Conservation (phyloP, 805 yeast species). For the Teunomyces funiuensis region DNA sequence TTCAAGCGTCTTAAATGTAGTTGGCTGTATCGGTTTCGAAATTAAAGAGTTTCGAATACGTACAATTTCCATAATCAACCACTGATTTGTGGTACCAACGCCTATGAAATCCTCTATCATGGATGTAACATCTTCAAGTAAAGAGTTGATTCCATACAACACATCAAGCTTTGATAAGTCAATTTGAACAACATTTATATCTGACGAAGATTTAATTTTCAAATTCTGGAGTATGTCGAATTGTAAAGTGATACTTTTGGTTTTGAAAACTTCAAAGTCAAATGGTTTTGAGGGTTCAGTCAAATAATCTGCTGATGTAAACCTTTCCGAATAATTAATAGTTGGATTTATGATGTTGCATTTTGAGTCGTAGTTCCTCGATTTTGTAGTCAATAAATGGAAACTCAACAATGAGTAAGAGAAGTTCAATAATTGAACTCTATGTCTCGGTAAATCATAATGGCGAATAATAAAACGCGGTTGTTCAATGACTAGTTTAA, state of each 20-base stretch:
- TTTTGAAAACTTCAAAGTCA: conserved; percentile 21
- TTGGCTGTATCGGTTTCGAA: not conserved
- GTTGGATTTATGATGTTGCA: conserved; percentile 37
- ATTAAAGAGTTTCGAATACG: not conserved
- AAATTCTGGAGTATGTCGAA: conserved; percentile 29
- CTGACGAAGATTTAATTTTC: conserved; percentile 20
- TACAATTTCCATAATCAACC: conserved; percentile 23
- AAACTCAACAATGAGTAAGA: conserved; percentile 36
- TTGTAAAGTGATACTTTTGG: conserved; percentile 18
- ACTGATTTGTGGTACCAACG: conserved; percentile 28
- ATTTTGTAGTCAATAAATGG: conserved; percentile 29
- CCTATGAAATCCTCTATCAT: conserved; percentile 24
- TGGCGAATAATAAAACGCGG: conserved; percentile 31
- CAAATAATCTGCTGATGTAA: not conserved
- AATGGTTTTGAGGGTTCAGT: not conserved
- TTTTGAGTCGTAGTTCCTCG: conserved; percentile 32
- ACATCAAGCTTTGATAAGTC: conserved; percentile 31
- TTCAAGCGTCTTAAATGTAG: conserved; percentile 3
- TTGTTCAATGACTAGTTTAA: conserved; percentile 32
- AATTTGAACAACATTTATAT: conserved; percentile 20
- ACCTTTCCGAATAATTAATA: conserved; percentile 24
- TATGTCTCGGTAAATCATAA: conserved; percentile 14
- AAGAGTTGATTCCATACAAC: conserved; percentile 29
- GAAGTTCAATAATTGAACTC: conserved; percentile 27
- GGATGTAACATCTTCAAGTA: conserved; percentile 27